Conservation (phyloP, 139 green algal species). For the Raphidocelis subcapitata region DNA sequence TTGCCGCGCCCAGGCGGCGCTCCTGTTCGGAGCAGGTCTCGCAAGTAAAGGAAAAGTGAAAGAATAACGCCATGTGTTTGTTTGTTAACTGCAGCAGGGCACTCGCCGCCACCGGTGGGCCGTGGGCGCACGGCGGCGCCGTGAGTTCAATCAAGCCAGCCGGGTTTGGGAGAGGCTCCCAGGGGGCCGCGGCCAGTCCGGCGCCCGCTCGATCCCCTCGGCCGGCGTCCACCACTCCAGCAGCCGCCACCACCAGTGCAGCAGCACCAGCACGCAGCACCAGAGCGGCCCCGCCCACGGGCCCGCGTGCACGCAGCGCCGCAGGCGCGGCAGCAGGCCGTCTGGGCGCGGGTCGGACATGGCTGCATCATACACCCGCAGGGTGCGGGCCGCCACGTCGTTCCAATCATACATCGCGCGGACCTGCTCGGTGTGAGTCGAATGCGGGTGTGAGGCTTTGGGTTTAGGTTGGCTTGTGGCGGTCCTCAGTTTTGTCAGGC, state of each 20-base stretch:
- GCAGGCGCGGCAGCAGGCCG: slow-evolving; percentile 40
- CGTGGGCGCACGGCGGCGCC: no score
- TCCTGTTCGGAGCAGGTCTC: no score
- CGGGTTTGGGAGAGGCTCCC: neutral
- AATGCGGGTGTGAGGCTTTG: neutral
- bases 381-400: slow-evolving; percentile 77
- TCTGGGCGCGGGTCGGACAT: slow-evolving; percentile 14
- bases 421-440: slow-evolving; percentile 57
- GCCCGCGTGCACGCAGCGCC: slow-evolving; percentile 57
- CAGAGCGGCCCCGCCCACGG: slow-evolving; percentile 71
- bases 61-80: neutral
- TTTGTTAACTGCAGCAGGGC: neutral
- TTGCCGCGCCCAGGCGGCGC: no score
- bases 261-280: slow-evolving; percentile 57
- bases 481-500: neutral
- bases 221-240: slow-evolving; percentile 55
- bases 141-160: no score
- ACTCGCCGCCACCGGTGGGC: neutral
- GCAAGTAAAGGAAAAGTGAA: neutral
- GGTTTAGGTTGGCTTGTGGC: neutral
- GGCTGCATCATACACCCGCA: slow-evolving; percentile 70
- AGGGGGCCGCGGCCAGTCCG: slow-evolving; percentile 39
- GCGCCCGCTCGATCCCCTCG: slow-evolving; percentile 36
- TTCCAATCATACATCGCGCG: slow-evolving; percentile 89
- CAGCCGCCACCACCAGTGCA: slow-evolving; percentile 55